A percentile compares a stretch with the other conserved stretches of the same genome.
phyloP scores from a whole-genome alignment of 148 eudicot species.

The Vaccinium darrowii region DNA sequence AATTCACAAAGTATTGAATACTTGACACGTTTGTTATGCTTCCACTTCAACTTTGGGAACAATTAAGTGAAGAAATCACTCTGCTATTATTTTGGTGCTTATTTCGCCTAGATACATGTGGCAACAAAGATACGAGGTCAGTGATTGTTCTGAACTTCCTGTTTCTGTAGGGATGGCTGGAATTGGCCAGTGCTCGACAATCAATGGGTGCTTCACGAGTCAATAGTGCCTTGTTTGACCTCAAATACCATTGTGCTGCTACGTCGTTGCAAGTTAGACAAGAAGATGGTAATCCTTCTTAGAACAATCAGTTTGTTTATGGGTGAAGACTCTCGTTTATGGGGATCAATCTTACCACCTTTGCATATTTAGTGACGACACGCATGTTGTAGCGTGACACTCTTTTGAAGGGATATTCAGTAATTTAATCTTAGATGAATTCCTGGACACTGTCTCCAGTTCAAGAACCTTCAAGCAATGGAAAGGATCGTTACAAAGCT shows the following conservation, averaged over 20 bases:
- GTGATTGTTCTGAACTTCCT: not conserved
- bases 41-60: not conserved
- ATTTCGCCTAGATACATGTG: not conserved
- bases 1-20: not conserved
- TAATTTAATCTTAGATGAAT: not conserved
- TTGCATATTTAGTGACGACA: not conserved
- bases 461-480: not conserved
- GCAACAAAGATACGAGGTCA: not conserved
- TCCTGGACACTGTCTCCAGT: not conserved
- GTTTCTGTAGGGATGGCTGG: slow-evolving; percentile 66
- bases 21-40: not conserved
- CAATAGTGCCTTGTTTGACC: slow-evolving; percentile 62
- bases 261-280: slow-evolving; percentile 50
- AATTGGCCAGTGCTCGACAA: slow-evolving; percentile 79
- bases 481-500: not conserved
- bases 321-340: not conserved
- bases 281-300: slow-evolving; percentile 40
- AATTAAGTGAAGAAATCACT: not conserved
- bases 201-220: slow-evolving; percentile 87
- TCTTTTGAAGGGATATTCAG: not conserved
- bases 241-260: slow-evolving; percentile 70
- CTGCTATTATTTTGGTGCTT: not conserved
- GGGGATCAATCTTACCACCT: not conserved
- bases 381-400: not conserved
- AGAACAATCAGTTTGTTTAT: not conserved